Base-by-base conservation (phyloP, 192 early-diverging fungal species). In the Linnemannia hyalina region DNA sequence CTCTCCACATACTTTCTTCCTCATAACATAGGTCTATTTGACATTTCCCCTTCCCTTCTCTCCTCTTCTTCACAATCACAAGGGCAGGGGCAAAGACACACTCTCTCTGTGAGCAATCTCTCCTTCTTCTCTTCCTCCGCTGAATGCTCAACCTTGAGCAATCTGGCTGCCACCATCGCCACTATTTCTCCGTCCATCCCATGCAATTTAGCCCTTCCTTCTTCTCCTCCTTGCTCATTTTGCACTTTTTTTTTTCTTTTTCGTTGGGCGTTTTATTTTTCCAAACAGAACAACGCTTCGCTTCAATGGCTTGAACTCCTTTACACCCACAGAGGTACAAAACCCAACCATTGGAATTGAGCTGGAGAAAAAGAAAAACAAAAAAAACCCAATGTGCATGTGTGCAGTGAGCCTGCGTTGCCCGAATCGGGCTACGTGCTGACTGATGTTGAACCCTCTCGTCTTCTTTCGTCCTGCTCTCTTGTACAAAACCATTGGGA, bases 371-470 rank as follows among this genome's bases (percentile, higher is more conserved):
- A 63, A 63, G 10, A 32, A 29, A 63, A 29, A 32, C 9, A 32
- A 26, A 65, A 26, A 4, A 26, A 63, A 63, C 32, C 13, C 0
- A 29, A 3, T 65, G 60, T 65, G 60, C 60, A 65, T 65, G 60
- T 65, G 60, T 65, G 60, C 60, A 65, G 29, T 15, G 60, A 65
- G 60, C 60, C 60, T 65, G 60, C 60, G 32, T 65, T 65, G 11
- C 57, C 60, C 60, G 32, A 32, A 65, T 65, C 26, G 60, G 60
- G 60, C 60, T 65, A 13, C 60, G 35, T 65, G 29, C 60, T 65
- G 60, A 65, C 60, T 65, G 29, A 65, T 46, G 44, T 46, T 65
- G 60, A 65, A 65, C 3, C 60, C 6, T 65, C 26, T 23, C 7
- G 22, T 32, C 32, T 65, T 32, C 9, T 32, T 65, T 18, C 54